Evolutionary conservation across 1,284 basidiomycete genomes (phyloP).

Genomic region (Cryptococcus sp.): DNA sequence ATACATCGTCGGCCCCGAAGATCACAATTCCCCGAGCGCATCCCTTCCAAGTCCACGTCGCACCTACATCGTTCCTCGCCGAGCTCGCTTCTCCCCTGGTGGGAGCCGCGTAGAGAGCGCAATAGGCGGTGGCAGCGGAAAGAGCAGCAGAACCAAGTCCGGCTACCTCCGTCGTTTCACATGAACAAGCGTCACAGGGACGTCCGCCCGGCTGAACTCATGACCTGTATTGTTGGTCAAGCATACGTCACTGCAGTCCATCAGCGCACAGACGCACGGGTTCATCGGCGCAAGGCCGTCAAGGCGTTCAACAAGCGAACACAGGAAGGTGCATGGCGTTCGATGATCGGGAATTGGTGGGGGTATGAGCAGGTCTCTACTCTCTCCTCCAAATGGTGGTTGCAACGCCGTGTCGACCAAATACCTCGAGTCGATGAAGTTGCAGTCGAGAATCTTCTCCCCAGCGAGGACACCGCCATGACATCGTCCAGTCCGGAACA

Average conservation of each 20-base stretch:
- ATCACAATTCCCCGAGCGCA: constrained; percentile 7
- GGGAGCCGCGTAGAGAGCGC: no score
- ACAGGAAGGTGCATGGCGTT: constrained; percentile 11
- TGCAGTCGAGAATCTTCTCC: constrained; percentile 13
- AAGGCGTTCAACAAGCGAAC: constrained; percentile 11
- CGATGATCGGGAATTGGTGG: constrained; percentile 16
- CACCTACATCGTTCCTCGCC: constrained; percentile 17
- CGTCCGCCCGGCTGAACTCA: background rate
- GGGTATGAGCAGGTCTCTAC: constrained; percentile 6
- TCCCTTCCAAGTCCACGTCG: constrained; percentile 14
- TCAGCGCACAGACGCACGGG: background rate
- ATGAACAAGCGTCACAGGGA: constrained; percentile 1
- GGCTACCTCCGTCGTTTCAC: background rate
- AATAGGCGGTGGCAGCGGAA: background rate
- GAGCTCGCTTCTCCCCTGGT: constrained; percentile 13
- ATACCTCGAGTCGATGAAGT: constrained; percentile 8
- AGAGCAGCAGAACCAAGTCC: background rate
- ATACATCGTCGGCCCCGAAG: constrained; percentile 6
- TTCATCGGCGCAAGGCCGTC: constrained; percentile 4
- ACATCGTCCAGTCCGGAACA: no score
- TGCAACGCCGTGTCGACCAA: constrained; percentile 1
- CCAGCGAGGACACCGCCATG: background rate
- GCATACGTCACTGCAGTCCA: constrained; percentile 6
- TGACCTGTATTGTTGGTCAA: constrained; percentile 7
- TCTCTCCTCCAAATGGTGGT: constrained; percentile 13